Evolutionary conservation across 2,329 filamentous ascomycete species (phyloP).

Genomic region (Nemania bipapillata): DNA sequence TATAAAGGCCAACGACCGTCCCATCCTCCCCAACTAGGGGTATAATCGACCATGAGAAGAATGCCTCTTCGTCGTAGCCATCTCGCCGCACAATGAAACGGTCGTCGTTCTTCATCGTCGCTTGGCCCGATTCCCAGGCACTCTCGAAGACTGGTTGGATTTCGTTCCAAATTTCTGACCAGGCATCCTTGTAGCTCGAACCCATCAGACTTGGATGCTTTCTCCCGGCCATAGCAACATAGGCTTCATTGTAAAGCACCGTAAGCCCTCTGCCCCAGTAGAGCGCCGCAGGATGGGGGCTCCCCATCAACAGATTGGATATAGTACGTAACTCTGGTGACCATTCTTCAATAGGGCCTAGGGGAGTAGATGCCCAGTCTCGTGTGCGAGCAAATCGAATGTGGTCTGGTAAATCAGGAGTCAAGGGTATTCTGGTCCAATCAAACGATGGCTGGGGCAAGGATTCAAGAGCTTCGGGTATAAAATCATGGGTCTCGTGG

Average conservation of each 20-base stretch:
- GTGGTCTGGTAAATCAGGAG: conserved; percentile 72
- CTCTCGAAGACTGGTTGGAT: conserved; percentile 74
- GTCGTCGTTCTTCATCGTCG: conserved; percentile 86
- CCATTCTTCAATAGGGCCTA: conserved; percentile 82
- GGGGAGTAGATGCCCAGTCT: conserved; percentile 77
- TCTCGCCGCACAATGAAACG: conserved; percentile 76
- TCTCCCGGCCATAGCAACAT: conserved; percentile 75
- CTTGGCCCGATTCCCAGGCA: conserved; percentile 76
- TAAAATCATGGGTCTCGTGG: conserved; percentile 39
- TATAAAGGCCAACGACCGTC: conserved; percentile 79
- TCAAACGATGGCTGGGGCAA: conserved; percentile 72
- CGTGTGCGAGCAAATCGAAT: conserved; percentile 76
- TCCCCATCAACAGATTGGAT: conserved; percentile 84
- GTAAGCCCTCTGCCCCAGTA: conserved; percentile 80
- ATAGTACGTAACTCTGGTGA: conserved; percentile 76
- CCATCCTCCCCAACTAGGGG: conserved; percentile 80
- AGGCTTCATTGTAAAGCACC: conserved; percentile 78
- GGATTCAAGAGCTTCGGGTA: conserved; percentile 40
- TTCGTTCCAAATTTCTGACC: conserved; percentile 79
- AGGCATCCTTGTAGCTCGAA: conserved; percentile 72
- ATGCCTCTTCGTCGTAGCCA: conserved; percentile 79
- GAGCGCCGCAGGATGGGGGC: conserved; percentile 77
- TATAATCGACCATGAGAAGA: conserved; percentile 85
- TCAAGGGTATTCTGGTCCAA: conserved; percentile 78
- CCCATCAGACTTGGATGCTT: conserved; percentile 84